Base-by-base conservation (phyloP, 441 rosid species). In the Jatropha podagrica region DNA sequence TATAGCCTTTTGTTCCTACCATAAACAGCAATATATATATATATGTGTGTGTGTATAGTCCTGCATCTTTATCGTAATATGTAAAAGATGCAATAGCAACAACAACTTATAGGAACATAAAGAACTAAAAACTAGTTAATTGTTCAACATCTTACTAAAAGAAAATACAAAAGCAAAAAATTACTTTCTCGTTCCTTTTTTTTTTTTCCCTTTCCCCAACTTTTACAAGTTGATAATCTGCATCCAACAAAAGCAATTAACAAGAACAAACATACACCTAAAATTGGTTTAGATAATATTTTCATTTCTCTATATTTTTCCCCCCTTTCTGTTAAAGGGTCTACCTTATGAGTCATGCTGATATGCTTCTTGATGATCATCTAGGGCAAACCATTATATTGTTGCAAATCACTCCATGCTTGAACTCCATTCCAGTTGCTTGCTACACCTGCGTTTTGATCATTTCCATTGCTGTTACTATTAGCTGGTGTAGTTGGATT, bases 331-430 rank as follows among this genome's bases (percentile, higher is more conserved):
- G 68, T 56, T 68, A 12, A 58, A 7, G 61, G 37, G 52, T 77
- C 66, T 76, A 78, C 77, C 81, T 82, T 42, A 5, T 42, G 46
- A 42, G 46, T 42, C 46, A 42, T 42, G 46, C 7, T 42, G 46
- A 42, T 5, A 42, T 32, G 32, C 0, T 32, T 59, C n/a, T 46
- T 23, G 27, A 64, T 69, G 46, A 46, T 70, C 44, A 64, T 74
- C 82, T 87, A 92, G 82, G 98, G 97, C 88, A 92, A 82, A 81
- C 82, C 80, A 81, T 83, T 86, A 74, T 83, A 88, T 59, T 86
- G 95, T 74, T 87, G 89, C 85, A 88, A 82, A 82, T 93, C 92
- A 75, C 81, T 77, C 96, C 93, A 89, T 65, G 86, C 88, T 84
- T 86, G 93, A 82, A 83, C 81, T 14, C 88, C 89, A 78, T 82